Conservation (phyloP, 2,329 filamentous ascomycete genomes). For the Zymoseptoria tritici region DNA sequence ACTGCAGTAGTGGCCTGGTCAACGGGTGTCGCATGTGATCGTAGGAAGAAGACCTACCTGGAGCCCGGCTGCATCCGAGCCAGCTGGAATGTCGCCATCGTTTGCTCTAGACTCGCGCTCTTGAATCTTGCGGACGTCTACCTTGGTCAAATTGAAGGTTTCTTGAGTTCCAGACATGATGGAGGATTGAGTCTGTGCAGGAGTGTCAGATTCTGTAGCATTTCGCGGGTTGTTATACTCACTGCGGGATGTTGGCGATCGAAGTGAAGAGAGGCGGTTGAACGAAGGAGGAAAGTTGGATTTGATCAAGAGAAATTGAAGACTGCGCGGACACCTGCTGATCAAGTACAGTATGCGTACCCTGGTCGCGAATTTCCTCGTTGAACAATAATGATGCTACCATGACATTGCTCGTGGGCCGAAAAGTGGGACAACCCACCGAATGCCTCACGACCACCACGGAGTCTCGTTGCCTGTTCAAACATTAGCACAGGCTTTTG, state of each 20-base stretch:
- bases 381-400: neutral
- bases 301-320: neutral
- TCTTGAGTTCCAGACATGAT: conserved; percentile 30
- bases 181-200: conserved; percentile 1
- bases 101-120: conserved; percentile 35
- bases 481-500: too few species aligned
- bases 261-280: neutral
- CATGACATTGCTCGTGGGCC: neutral
- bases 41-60: conserved; percentile 33
- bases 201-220: neutral
- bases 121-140: conserved; percentile 44
- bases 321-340: neutral
- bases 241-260: neutral
- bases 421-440: neutral
- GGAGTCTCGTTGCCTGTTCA: neutral
- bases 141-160: conserved; percentile 43
- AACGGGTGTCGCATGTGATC: neutral
- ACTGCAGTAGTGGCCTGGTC: conserved; percentile 9
- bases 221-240: neutral
- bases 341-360: neutral
- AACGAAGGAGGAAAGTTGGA: neutral
- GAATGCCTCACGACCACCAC: neutral
- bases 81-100: conserved; percentile 36
- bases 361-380: neutral
- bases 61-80: conserved; percentile 39